A percentile compares a stretch with the other conserved stretches of the same genome.
Evolutionary conservation across 1,284 basidiomycete species (phyloP).

Genomic region (Moesziomyces sp.): DNA sequence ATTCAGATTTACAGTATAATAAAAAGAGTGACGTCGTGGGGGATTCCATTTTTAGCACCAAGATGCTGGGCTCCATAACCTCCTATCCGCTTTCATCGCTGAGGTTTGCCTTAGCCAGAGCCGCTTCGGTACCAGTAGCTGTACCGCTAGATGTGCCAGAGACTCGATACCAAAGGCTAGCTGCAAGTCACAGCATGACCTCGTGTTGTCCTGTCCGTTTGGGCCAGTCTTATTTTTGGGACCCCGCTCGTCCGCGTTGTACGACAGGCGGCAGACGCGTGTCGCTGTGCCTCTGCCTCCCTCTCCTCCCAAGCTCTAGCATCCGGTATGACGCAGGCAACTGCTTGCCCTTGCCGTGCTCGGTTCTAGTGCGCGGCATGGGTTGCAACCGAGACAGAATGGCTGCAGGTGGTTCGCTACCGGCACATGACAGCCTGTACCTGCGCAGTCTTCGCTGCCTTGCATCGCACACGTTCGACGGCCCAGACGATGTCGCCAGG

Average conservation of each 20-base stretch:
- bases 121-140: too few relatives aligned
- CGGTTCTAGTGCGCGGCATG: too few relatives aligned
- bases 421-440: background rate
- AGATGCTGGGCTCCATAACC: too few relatives aligned
- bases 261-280: background rate
- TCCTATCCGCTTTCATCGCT: background rate
- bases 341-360: too few relatives aligned
- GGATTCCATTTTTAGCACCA: too few relatives aligned
- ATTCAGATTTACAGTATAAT: too few relatives aligned
- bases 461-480: too few relatives aligned
- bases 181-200: background rate
- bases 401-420: background rate
- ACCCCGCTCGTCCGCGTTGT: background rate
- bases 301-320: background rate
- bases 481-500: too few relatives aligned
- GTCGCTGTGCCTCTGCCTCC: background rate
- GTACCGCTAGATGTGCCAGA: too few relatives aligned
- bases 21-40: background rate
- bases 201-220: background rate
- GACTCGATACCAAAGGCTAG: too few relatives aligned
- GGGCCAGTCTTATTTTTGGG: background rate
- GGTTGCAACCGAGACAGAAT: background rate
- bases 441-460: background rate
- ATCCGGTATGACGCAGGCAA: background rate
- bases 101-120: too few relatives aligned